Base-by-base conservation (phyloP, 176 grass and related monocot species). In the Avena sativa region DNA sequence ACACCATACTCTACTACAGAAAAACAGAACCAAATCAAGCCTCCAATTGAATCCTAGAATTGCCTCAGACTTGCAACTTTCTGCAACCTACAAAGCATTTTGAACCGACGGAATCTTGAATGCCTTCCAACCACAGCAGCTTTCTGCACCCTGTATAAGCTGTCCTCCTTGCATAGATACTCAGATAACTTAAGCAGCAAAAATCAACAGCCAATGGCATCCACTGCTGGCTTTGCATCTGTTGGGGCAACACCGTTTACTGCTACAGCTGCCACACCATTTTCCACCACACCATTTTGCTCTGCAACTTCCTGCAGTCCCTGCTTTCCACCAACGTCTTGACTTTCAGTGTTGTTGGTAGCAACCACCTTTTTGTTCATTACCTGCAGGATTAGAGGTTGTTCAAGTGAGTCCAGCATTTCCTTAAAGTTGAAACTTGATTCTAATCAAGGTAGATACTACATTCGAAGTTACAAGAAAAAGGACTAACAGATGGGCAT, bases 161-260 rank as follows among this genome's bases (percentile, higher is more conserved):
- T 36, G 9, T 73, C 36, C 50, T 55, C 74, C 74, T 34, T 10
- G 25, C 26, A 55, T 6, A 8, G 28, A 77, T 74, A 15, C 76
- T 74, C 55, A 48, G 78, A 77, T 78, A 72, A 46, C 72, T 78
- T 52, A 30, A 66, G 77, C n/a, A n/a, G 46, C 10, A 3, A 62
- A 87, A 90, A 71, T 87, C 63, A 93, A 87, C 85, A 90, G 64
- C 73, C 90, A 61, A 83, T 85, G 78, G 90, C 94, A 70, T 89
- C 20, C 46, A 23, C 26, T 81, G 76, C 60, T 15, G 60, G 84
- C 58, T 46, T 86, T 64, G 82, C 49, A n/a, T 93, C 93, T 84
- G 87, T 83, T 0, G 66, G 83, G 81, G 53, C 82, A 34, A 83
- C 81, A 83, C 87, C 52, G 15, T 85, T 85, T 50, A 11, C 82